A percentile compares a stretch with the other conserved stretches of the same genome.
Evolutionary conservation across 768 basidiomycete genomes (phyloP).

Genomic region (Lentinula sp.): DNA sequence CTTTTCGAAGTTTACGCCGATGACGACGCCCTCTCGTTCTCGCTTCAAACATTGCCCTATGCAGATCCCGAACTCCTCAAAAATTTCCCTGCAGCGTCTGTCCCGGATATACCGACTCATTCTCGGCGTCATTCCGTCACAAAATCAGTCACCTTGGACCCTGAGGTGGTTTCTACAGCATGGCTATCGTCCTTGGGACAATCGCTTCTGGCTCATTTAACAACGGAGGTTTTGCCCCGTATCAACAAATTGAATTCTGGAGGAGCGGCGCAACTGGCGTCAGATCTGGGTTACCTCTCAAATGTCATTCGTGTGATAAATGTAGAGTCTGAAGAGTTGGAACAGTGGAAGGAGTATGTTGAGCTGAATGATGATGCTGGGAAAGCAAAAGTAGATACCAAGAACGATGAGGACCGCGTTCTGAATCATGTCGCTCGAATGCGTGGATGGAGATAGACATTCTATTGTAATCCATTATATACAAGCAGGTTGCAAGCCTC

Average conservation of each 20-base stretch:
- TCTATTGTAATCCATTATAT: too few relatives aligned
- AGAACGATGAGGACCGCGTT: conserved; percentile 22
- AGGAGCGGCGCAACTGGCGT: conserved; percentile 79
- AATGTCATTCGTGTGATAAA: conserved; percentile 90
- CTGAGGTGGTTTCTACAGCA: conserved; percentile 80
- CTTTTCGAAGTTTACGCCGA: conserved; percentile 93
- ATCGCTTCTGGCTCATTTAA: conserved; percentile 70
- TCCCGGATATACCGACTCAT: conserved; percentile 26
- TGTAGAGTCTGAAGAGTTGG: conserved; percentile 77
- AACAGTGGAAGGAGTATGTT: conserved; percentile 71
- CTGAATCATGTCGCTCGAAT: conserved; percentile 30
- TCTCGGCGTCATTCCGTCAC: conserved; percentile 35
- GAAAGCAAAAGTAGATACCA: conserved; percentile 23
- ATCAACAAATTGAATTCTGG: conserved; percentile 55
- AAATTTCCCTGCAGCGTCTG: conserved; percentile 34
- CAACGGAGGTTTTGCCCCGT: conserved; percentile 59
- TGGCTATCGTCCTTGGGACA: conserved; percentile 93
- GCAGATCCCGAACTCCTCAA: conserved; percentile 52
- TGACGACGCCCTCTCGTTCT: conserved; percentile 87
- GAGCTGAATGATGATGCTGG: conserved; percentile 54
- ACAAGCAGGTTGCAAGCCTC: neutral
- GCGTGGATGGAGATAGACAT: conserved; percentile 23
- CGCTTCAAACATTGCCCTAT: conserved; percentile 75
- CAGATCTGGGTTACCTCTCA: conserved; percentile 84
- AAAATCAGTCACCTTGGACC: conserved; percentile 35